phyloP scores from a whole-genome alignment of 163 green algal species.

The Prototheca wickerhamii region DNA sequence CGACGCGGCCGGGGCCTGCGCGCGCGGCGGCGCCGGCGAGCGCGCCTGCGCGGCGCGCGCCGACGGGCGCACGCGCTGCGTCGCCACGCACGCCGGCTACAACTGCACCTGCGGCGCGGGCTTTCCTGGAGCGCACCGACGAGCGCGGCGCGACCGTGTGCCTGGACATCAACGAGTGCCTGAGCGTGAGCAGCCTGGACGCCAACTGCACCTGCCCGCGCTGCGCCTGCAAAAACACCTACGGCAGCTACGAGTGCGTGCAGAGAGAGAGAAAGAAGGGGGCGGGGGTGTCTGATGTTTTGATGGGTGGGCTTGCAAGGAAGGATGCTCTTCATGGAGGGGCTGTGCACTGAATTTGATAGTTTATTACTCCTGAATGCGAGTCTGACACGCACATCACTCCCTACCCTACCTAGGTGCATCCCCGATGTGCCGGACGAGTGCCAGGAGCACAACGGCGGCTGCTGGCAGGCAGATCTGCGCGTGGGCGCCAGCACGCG shows the following conservation, averaged over 20 bases:
- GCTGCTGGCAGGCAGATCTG: conserved; percentile 59
- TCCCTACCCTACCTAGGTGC: conserved; percentile 33
- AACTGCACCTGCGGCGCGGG: conserved; percentile 59
- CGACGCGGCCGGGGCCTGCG: conserved; percentile 48
- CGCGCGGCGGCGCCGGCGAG: conserved; percentile 40
- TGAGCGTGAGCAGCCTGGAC: conserved; percentile 37
- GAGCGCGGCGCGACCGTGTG: conserved; percentile 39
- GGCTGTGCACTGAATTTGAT: neutral
- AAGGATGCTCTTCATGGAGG: too few species aligned
- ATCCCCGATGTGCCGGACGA: conserved; percentile 44
- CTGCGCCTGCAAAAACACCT: conserved; percentile 70
- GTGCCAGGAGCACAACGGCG: conserved; percentile 50
- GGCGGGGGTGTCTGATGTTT: neutral
- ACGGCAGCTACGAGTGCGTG: conserved; percentile 59
- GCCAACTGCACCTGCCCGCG: conserved; percentile 57
- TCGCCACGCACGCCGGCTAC: conserved; percentile 61
- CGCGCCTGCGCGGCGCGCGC: conserved; percentile 31
- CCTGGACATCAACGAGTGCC: conserved; percentile 77
- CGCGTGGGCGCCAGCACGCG: conserved; percentile 34
- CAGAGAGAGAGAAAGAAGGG: neutral
- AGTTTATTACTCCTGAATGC: neutral
- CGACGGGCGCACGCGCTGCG: conserved; percentile 49
- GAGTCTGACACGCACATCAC: neutral
- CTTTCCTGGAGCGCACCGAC: conserved; percentile 39
- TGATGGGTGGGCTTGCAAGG: neutral